A percentile compares a stretch with the other conserved stretches of the same genome.
These are phyloP conservation scores for Lasiosphaeria ovina DNA, from an alignment of 495 filamentous ascomycete species.

Conservation along the genomic window DNA sequence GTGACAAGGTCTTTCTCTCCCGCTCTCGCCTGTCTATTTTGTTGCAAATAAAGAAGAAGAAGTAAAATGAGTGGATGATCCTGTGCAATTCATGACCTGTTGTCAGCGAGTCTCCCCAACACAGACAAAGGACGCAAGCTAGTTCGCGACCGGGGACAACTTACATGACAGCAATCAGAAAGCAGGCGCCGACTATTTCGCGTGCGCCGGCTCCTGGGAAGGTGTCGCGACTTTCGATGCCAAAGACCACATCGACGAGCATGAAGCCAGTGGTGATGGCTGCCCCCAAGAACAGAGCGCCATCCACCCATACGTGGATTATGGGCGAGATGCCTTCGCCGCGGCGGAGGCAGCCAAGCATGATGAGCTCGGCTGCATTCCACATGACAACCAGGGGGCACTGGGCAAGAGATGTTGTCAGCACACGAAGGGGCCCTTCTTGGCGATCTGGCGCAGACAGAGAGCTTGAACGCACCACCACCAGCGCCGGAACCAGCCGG, in stretches of 20 bases:
- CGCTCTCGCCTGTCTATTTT: neutral
- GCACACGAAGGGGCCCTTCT: too few relatives aligned
- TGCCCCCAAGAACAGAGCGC: constrained; percentile 10
- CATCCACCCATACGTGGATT: constrained; percentile 15
- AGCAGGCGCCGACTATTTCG: constrained; percentile 14
- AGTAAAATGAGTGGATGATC: constrained; percentile 21
- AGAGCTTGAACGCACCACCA: constrained; percentile 6
- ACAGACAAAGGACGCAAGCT: neutral
- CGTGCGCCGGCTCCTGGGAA: neutral
- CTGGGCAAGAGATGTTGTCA: constrained; percentile 2
- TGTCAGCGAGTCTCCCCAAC: neutral
- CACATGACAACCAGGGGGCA: constrained; percentile 14
- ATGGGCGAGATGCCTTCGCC: constrained; percentile 18
- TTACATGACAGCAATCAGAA: constrained; percentile 19
- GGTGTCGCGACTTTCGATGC: neutral
- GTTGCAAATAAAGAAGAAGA: constrained; percentile 20
- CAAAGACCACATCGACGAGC: constrained; percentile 16
- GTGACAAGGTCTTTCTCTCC: constrained; percentile 1
- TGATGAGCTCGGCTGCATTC: constrained; percentile 21
- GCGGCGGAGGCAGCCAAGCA: neutral
- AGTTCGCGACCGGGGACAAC: neutral
- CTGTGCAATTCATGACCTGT: neutral
- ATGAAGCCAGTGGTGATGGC: constrained; percentile 6
- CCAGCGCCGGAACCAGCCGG: constrained; percentile 11
- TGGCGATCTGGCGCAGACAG: neutral